Base-by-base conservation (phyloP, 345 rosid species). In the Populus alba region DNA sequence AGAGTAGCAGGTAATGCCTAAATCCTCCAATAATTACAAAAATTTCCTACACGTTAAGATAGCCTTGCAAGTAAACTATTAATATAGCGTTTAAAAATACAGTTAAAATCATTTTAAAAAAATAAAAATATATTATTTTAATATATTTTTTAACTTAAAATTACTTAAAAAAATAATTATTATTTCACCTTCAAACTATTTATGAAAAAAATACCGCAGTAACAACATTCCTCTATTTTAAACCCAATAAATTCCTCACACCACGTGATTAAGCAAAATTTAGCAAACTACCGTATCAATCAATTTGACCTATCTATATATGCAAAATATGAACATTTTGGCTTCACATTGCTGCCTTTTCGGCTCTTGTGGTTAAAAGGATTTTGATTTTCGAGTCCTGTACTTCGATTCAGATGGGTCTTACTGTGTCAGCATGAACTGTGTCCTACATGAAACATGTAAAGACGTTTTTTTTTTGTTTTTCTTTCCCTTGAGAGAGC, bases 1-100 rank as follows among this genome's bases (percentile, higher is more conserved):
- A 67, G 68, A 51, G 69, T 37, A 74, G 81, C 22, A 70, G 76
- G 33, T 74, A 39, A 43, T 45, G 57, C 66, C 74, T 74, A 71
- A 75, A 75, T 43, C 35, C 17, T 35, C 77, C 9, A 33, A 31
- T 9, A 57, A 72, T 22, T 72, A 70, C 29, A 75, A 61, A 61
- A 74, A 29, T 15, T 16, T 17, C 51, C 22, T 49, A 5, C 16
- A 49, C 17, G 35, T 31, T 31, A 27, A 65, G 0, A 4, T 27
- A 13, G 16, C 0, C 5, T 27, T 65, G 2, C 68, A 12, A 27
- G 74, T 38, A 68, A 79, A 49, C 38, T 1, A 31, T 31, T 31
- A 31, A 31, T 0, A 3, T 31, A 31, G 33, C 3, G 3, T 31
- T 31, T 2, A 2, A 0, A 31, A 33, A 33, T 0, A 0, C 0